Evolutionary conservation across 1,139 yeast species (phyloP).

Genomic region (Kurtzmaniella quercitrusa): DNA sequence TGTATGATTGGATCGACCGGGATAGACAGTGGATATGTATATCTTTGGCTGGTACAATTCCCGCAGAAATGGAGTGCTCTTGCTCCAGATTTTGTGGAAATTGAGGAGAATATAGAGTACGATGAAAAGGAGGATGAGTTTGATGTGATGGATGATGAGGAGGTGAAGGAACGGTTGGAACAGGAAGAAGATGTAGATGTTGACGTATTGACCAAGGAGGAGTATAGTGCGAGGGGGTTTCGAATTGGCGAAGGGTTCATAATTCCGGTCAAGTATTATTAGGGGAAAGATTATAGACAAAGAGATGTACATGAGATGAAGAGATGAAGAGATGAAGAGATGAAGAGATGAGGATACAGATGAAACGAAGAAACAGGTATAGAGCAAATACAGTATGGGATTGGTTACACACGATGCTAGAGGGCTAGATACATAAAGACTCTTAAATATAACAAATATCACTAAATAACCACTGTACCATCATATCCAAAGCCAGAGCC

Average conservation of each 20-base stretch:
- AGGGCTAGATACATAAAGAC: too few species aligned
- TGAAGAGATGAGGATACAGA: background rate
- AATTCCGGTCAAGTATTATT: slow-evolving; percentile 39
- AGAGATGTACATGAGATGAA: too few species aligned
- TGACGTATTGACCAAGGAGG: slow-evolving; percentile 63
- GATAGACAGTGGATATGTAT: slow-evolving; percentile 76
- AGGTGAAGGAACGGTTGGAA: slow-evolving; percentile 53
- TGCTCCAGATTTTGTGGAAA: slow-evolving; percentile 95
- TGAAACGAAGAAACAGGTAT: too few species aligned
- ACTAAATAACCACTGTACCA: too few species aligned
- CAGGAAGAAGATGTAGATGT: slow-evolving; percentile 65
- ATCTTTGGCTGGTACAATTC: slow-evolving; percentile 76
- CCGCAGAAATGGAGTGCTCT: slow-evolving; percentile 96
- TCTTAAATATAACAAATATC: too few species aligned
- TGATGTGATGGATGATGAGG: slow-evolving; percentile 70
- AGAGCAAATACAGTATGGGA: too few species aligned
- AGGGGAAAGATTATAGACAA: background rate
- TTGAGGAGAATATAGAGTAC: slow-evolving; percentile 87
- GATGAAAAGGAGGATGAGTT: slow-evolving; percentile 90
- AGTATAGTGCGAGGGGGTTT: slow-evolving; percentile 67
- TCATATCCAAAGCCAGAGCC: too few species aligned
- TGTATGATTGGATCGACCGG: slow-evolving; percentile 88
- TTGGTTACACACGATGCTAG: too few species aligned
- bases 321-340: background rate
- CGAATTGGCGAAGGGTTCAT: slow-evolving; percentile 39